These are phyloP conservation scores for Boletus bicolor DNA, from an alignment of 768 basidiomycete species.

Conservation along the genomic window DNA sequence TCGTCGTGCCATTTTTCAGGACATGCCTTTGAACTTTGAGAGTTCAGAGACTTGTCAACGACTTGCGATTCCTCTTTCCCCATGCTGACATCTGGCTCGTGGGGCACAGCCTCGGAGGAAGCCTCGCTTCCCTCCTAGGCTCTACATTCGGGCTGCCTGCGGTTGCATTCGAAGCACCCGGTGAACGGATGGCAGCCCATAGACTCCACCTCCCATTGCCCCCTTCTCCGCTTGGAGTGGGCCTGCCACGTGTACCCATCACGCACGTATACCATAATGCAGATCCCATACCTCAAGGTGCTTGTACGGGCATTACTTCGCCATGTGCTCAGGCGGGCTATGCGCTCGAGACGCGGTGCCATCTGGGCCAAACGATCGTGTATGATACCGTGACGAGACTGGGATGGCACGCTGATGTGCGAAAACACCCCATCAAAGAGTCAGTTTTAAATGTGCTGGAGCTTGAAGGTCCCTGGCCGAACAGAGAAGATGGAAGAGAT, in stretches of 20 bases:
- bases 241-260: constrained; percentile 25
- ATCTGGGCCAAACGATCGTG: constrained; percentile 59
- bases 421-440: constrained; percentile 53
- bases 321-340: constrained; percentile 64
- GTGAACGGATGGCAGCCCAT: constrained; percentile 57
- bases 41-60: constrained; percentile 51
- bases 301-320: constrained; percentile 49
- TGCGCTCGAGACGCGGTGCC: constrained; percentile 59
- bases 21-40: constrained; percentile 8
- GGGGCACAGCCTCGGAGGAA: constrained; percentile 62
- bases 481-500: constrained; percentile 33
- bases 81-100: constrained; percentile 59
- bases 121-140: constrained; percentile 59
- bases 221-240: constrained; percentile 7
- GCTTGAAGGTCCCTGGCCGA: constrained; percentile 41
- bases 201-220: constrained; percentile 65
- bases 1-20: background rate
- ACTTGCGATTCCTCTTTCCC: constrained; percentile 56
- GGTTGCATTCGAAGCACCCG: constrained; percentile 64
- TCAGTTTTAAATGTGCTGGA: constrained; percentile 54
- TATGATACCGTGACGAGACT: constrained; percentile 66
- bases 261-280: constrained; percentile 65
- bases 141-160: constrained; percentile 63
- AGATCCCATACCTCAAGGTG: constrained; percentile 64
- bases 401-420: constrained; percentile 57